Evolutionary conservation across 2,329 filamentous ascomycete species (phyloP), one percentile per base, ranked within the genome.

Genomic region (Cadophora malorum): DNA sequence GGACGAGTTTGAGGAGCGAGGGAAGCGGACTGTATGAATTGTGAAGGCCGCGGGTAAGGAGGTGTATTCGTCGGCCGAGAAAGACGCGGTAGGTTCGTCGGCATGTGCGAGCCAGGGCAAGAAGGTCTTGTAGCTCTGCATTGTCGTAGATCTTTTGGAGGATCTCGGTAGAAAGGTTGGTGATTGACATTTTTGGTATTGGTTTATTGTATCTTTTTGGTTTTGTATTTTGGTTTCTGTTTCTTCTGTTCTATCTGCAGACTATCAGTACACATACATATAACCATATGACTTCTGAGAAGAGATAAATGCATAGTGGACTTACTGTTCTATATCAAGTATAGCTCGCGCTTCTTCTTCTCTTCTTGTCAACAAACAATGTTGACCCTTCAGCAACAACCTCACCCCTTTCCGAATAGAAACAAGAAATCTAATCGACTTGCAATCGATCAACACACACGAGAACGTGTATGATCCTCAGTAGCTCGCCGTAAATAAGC

Each of bases 71-170:
- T 45, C 73, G 72, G 35, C 75, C 76, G 7, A 75, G 67, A 35
- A 74, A 75, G 33, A 69, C 71, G n/a, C 69, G 69, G 60, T 75
- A 73, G 50, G 73, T 72, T 56, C 68, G 70, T 61, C 70, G 72
- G 12, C 72, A 75, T 31, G 74, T 74, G 70, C 75, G 75, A 19
- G 76, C 69, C 6, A 77, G 67, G 65, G 74, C 67, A 8, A 77
- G 66, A n/a, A 75, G 70, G 53, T 75, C 75, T 70, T 72, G 67
- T 25, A 77, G 70, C 41, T 70, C 71, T 14, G 71, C 64, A 50
- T 70, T 73, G 65, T 75, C 74, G 68, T 74, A 75, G 67, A 77
- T 76, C 65, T 70, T 74, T 62, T 76, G 75, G 12, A 77, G 67
- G 65, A 77, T 60, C 71, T 77, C 76, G n/a, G 74, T 76, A 31